Base-by-base conservation (phyloP, 2,329 filamentous ascomycete species). In the Pseudocercospora pini-densiflorae region DNA sequence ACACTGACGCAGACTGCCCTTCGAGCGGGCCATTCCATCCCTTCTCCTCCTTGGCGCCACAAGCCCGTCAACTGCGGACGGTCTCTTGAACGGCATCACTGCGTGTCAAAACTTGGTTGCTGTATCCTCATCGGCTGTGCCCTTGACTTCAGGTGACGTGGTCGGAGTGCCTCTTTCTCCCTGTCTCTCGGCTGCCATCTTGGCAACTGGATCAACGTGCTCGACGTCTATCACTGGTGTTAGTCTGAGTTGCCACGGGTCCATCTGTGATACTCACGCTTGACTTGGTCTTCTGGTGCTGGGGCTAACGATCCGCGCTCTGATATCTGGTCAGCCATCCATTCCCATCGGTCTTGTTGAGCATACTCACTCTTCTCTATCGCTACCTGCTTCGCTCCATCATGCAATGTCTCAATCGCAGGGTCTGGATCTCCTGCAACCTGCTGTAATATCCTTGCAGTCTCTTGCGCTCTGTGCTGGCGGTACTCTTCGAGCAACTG, bases 141-240 rank as follows among this genome's bases (percentile, higher is more conserved):
- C 55, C 55, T 36, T 36, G 19, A 40, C 55, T 43, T 58, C 55
- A 10, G 31, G 31, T 10, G 55, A 31, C 8, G 21, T 51, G 47
- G 47, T 21, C 23, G 23, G 10, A 19, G 16, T 58, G 55, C 55
- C 36, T 19, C 55, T 27, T 14, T 24, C 12, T 40, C 55, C 55
- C 16, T 43, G 55, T 58, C 55, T 58, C n/a, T 58, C 55, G 24
- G 55, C 55, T 21, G 55, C 55, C 55, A 58, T 40, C 31, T 58
- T 43, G 14, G 55, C 55, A 21, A 58, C 55, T 16, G 55, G 31
- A 27, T 43, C 55, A 36, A 36, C 19, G 27, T 40, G 55, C 55
- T 58, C 55, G 23, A 58, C 31, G 24, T 58, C 55, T 58, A 33
- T 16, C n/a, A 19, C 16, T 5, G 23, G 14, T 33, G 21, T 55